phyloP scores from a whole-genome alignment of 768 basidiomycete genomes.

The Lactarius trivialis region DNA sequence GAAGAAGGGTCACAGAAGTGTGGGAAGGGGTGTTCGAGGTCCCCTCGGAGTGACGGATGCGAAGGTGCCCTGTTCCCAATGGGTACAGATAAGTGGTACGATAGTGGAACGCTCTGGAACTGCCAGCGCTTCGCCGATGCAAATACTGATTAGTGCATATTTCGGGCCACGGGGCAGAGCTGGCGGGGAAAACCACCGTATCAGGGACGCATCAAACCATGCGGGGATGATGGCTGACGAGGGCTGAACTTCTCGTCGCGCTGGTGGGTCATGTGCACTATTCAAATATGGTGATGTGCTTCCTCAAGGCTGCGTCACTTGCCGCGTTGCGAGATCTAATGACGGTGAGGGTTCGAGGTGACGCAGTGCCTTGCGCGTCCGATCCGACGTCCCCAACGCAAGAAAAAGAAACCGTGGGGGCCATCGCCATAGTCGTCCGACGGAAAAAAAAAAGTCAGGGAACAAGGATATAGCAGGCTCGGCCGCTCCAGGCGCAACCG shows the following conservation, averaged over 20 bases:
- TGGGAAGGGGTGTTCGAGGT: conserved; percentile 14
- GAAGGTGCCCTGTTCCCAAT: conserved; percentile 15
- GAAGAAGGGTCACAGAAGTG: neutral
- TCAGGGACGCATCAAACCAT: conserved; percentile 9
- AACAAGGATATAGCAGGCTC: neutral
- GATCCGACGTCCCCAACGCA: neutral
- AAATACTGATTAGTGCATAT: conserved; percentile 7
- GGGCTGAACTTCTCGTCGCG: neutral
- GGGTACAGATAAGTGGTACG: conserved; percentile 14
- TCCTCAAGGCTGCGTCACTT: conserved; percentile 10
- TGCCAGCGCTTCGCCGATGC: conserved; percentile 17
- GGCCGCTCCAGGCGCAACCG: conserved; percentile 3
- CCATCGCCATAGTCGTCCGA: neutral
- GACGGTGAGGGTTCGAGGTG: conserved; percentile 2
- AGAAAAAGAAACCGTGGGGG: neutral
- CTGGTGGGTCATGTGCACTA: conserved; percentile 4
- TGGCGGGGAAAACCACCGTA: conserved; percentile 9
- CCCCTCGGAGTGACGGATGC: conserved; percentile 13
- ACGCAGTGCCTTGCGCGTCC: neutral
- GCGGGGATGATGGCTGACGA: conserved; percentile 7
- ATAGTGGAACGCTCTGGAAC: conserved; percentile 16
- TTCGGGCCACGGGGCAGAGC: neutral
- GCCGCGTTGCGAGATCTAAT: neutral
- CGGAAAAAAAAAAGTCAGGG: too few species aligned
- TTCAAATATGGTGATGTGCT: conserved; percentile 4